Percentiles rank a stretch among this genome's conserved stretches.
Evolutionary conservation across 352 stramenopile genomes (phyloP).

Genomic region (Phytophthora sp.): DNA sequence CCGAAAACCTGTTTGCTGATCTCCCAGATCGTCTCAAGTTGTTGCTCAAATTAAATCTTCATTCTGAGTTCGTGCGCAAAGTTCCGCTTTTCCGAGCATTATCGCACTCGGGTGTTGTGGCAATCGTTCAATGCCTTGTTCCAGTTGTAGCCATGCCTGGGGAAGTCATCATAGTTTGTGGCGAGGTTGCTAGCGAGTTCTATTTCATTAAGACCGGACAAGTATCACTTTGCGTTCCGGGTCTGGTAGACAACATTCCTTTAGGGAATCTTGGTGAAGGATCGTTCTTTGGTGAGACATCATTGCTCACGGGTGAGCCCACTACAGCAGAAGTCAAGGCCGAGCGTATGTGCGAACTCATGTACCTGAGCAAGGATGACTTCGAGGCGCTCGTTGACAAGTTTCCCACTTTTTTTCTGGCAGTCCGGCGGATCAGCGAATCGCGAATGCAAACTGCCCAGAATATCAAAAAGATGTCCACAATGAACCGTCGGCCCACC

Average conservation of each 20-base stretch:
- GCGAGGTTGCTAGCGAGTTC: conserved; percentile 66
- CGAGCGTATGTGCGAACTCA: conserved; percentile 68
- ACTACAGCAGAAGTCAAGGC: conserved; percentile 66
- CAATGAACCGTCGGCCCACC: conserved; percentile 48
- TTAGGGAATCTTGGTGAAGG: conserved; percentile 74
- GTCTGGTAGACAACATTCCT: conserved; percentile 39
- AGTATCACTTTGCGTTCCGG: conserved; percentile 59
- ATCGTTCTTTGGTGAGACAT: conserved; percentile 79
- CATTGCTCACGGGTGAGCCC: conserved; percentile 61
- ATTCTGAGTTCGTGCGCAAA: conserved; percentile 76
- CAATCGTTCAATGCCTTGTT: conserved; percentile 74
- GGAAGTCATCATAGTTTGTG: conserved; percentile 70
- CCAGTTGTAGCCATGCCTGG: conserved; percentile 68
- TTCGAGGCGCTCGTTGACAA: conserved; percentile 65
- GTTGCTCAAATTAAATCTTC: conserved; percentile 65
- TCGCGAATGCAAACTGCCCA: conserved; percentile 70
- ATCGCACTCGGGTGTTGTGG: conserved; percentile 72
- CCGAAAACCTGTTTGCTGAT: conserved; percentile 70
- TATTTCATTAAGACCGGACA: conserved; percentile 80
- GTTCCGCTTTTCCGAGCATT: conserved; percentile 74
- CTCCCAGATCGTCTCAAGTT: conserved; percentile 74
- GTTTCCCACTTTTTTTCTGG: conserved; percentile 76
- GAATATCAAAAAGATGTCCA: conserved; percentile 71
- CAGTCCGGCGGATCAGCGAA: conserved; percentile 67
- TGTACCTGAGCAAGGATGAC: conserved; percentile 61